Conservation (phyloP, 2,329 filamentous ascomycete species). For the Verticillium albo-atrum region DNA sequence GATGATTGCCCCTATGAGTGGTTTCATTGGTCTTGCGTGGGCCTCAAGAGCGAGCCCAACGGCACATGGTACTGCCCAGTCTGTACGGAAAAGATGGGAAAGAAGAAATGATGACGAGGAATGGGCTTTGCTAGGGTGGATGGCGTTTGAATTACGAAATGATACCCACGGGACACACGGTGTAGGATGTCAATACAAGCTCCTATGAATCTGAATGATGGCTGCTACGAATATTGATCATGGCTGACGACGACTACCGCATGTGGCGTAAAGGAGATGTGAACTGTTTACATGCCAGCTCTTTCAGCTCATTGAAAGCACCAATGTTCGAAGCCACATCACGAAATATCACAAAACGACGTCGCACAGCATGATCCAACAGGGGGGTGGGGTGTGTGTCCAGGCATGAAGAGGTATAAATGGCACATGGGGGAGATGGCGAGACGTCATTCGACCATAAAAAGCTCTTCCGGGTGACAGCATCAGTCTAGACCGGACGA, state of each 20-base stretch:
- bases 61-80: conserved; percentile 65
- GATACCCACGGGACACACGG: conserved; percentile 3
- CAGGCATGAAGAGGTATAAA: not conserved
- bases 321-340: too few species aligned
- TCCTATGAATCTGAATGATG: not conserved
- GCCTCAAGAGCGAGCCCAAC: conserved; percentile 62
- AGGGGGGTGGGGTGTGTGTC: not conserved
- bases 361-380: too few species aligned
- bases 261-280: too few species aligned
- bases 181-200: not conserved
- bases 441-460: not conserved
- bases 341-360: too few species aligned
- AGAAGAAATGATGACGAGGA: conserved; percentile 22
- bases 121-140: not conserved
- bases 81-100: conserved; percentile 51
- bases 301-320: too few species aligned
- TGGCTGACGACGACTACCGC: not conserved
- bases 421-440: not conserved
- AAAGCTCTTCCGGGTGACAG: not conserved
- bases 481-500: not conserved
- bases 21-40: conserved; percentile 80
- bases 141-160: not conserved
- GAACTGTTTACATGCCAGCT: too few species aligned
- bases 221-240: not conserved
- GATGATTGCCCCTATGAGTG: conserved; percentile 76